Base-by-base conservation (phyloP, 139 green algal genomes). In the Pedinophyceae sp. region DNA sequence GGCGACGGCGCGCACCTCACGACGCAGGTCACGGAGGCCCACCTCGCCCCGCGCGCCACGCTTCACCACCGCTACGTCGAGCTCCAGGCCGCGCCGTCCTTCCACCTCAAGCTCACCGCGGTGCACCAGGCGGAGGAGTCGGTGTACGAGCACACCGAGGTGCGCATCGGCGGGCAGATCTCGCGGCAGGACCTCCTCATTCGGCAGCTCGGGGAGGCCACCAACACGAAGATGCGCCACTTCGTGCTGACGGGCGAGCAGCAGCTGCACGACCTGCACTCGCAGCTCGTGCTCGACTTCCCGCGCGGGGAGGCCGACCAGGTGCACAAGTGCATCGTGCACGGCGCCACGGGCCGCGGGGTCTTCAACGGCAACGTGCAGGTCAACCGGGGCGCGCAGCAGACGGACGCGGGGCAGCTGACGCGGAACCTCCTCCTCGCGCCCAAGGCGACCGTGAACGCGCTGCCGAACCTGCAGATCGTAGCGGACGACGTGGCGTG, bases 401-500 rank as follows among this genome's bases (percentile, higher is more conserved):
- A 86, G 62, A 96, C 89, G 4, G 87, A 99, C 62, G 92, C 92
- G 1, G 64, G 68, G 23, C 92, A 99, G 78, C 75, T 99, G 20
- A 85, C 68, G 49, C 75, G 92, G 41, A 96, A 93, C 67, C 77
- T 99, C 58, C 79, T 99, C 61, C 72, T 99, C 22, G 80, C 78
- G 19, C 83, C 84, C 1, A 73, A 79, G 4, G 92, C 88, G 4
- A 95, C 86, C 26, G 82, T 98, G 46, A 94, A 97, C 59, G 84
- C 94, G 3, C 94, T 94, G 74, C 91, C 91, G 48, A 99, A 99
- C 72, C 71, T 98, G 50, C 80, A 87, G 66, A 99, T 99, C 65
- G 75, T 97, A 19, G 92, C 92, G 3, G 92, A 99, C 62, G 89
- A 99, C 67, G 92, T 99, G 17, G 93, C 93, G 72, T 97, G 90